Evolutionary conservation across 257 asterid genomes (phyloP), one percentile per base, ranked within the genome.

Genomic region (Vinca minor): DNA sequence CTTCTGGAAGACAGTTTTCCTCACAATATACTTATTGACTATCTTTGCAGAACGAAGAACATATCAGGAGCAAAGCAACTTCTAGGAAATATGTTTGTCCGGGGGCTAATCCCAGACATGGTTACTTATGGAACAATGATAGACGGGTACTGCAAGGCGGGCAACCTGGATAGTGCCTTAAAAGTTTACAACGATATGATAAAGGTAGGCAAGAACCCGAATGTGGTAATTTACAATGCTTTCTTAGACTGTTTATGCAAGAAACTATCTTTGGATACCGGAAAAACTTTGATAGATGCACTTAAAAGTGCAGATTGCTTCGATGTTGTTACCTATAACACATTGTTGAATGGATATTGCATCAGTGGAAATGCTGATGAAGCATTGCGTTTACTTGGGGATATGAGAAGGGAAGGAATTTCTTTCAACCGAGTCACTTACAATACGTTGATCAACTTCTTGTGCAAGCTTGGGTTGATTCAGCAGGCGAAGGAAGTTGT

Each of bases 81-180:
- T 4, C 58, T 87, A 4, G 74, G 93, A 71, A 79, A 74, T 73
- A 90, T 90, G 96, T 79, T 81, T 76, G 75, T 87, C 71, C 84
- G 78, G 20, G 96, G 97, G n/a, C 61, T 87, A 38, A 69, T 81
- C 47, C 96, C 96, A 2, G 87, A 87, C 59, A 8, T 63, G 46
- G 84, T 82, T 66, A 87, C 91, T 0, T 87, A 85, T 58, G 93
- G 89, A 56, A 77, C 96, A 47, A 53, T 90, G 74, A 84, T 90
- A 34, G 78, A 84, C 53, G 83, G 87, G n/a, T 79, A 69, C 48
- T 84, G 84, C 78, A 87, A 85, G 63, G 71, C 53, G 23, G 76
- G 87, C 5, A 46, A 77, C 58, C 46, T 64, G 23, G 76, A 61
- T 63, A 72, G 38, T 36, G 95, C 95, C 18, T 41, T 82, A 21